phyloP scores from a whole-genome alignment of 2,329 filamentous ascomycete genomes.

The Microdochium paspali region DNA sequence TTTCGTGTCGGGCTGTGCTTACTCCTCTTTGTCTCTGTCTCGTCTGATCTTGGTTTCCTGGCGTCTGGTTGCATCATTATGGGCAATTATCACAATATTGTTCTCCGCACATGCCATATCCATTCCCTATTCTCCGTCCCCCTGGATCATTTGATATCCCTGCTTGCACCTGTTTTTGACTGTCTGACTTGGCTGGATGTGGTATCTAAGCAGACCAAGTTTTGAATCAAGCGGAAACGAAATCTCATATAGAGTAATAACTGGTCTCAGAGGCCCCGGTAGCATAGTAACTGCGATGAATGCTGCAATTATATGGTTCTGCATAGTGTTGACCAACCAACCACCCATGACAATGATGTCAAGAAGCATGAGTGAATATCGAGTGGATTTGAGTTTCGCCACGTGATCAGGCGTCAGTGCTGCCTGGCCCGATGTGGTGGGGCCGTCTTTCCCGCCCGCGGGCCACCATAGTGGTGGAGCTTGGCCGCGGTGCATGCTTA shows the following conservation, averaged over 20 bases:
- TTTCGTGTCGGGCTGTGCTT: neutral
- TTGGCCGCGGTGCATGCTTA: neutral
- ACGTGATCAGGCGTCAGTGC: neutral
- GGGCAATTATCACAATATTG: neutral
- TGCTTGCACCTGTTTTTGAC: neutral
- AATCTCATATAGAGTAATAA: neutral
- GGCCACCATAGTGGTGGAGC: neutral
- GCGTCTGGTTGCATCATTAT: neutral
- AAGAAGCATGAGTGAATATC: too few relatives aligned
- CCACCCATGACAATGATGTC: too few relatives aligned
- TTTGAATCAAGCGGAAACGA: neutral
- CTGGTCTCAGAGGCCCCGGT: neutral
- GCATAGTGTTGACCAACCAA: too few relatives aligned
- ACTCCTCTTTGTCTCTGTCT: neutral
- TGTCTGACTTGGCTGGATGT: neutral
- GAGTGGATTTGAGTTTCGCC: too few relatives aligned
- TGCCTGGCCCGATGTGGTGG: neutral
- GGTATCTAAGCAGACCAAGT: neutral
- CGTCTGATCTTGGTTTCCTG: neutral
- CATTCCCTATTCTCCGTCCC: neutral
- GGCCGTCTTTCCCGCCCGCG: neutral
- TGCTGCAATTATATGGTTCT: neutral
- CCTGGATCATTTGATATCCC: neutral
- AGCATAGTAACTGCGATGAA: neutral
- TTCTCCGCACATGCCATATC: neutral